Base-by-base conservation (phyloP, 1,284 basidiomycete species). In the Tylopilus sp. region DNA sequence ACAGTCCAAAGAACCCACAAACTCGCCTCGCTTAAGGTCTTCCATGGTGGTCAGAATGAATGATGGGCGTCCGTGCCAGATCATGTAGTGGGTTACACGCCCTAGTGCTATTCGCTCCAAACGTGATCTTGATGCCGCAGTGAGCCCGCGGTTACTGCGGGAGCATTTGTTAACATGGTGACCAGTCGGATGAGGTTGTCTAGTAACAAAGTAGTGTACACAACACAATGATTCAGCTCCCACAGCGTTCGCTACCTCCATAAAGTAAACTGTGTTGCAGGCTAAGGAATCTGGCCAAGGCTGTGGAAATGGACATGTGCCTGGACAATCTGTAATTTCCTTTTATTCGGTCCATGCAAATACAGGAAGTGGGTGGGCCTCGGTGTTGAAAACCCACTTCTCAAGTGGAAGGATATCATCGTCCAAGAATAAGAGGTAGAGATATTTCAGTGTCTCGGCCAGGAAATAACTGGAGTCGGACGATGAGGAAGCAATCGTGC, bases 1-100 rank as follows among this genome's bases (percentile, higher is more conserved):
- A 61, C 92, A 95, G 69, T 96, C 92, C 52, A 96, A 74, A 44
- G 89, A 89, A 44, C 89, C 92, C 38, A 95, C 85, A 63, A 95
- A 92, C 65, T 92, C 82, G 40, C 81, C 81, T 61, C 78, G 74
- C 62, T 78, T 80, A 43, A 78, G 67, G 28, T 40, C 42, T n/a
- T 61, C 38, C 73, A 76, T 75, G 59, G 46, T 56, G 35, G 54
- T 44, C 9, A 25, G 36, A 35, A 12, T 2, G n/a, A 44, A 49
- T 4, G 33, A 36, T 13, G 13, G 16, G 43, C 3, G 36, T 35
- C 29, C 26, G n/a, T 41, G 39, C 26, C 38, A 23, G 48, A 30
- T 59, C 59, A 38, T 49, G 51, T 39, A 55, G 44, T 2, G 29
- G 19, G 21, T n/a, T 25, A 19, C n/a, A n/a, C n/a, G n/a, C n/a